Evolutionary conservation across 345 rosid species (phyloP).

Genomic region (Limnanthes douglasii): DNA sequence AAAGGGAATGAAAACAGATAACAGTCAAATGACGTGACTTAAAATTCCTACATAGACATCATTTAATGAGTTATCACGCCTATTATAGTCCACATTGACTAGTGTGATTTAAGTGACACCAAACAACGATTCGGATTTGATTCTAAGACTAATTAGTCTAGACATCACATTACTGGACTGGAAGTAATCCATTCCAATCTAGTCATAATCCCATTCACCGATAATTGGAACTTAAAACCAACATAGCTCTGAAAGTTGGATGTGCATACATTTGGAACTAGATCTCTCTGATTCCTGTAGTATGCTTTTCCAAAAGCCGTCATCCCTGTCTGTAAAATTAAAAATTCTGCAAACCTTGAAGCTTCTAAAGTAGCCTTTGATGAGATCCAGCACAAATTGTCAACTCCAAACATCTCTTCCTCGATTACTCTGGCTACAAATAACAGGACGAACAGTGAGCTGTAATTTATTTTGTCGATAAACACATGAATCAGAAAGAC

Average conservation of each 20-base stretch:
- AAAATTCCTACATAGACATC: too few relatives aligned
- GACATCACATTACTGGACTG: too few relatives aligned
- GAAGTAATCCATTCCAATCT: too few relatives aligned
- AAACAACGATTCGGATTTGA: too few relatives aligned
- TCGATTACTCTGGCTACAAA: slow-evolving; percentile 79
- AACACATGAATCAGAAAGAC: not conserved
- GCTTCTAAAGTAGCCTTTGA: slow-evolving; percentile 85
- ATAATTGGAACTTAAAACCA: not conserved
- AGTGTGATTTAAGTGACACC: too few relatives aligned
- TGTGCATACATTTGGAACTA: slow-evolving; percentile 59
- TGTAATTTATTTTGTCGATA: not conserved
- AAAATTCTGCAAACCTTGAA: slow-evolving; percentile 67
- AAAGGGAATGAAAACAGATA: too few relatives aligned
- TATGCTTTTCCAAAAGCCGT: slow-evolving; percentile 89
- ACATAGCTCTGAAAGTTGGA: not conserved
- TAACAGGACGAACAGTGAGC: slow-evolving; percentile 11
- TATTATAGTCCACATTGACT: too few relatives aligned
- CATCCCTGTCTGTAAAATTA: slow-evolving; percentile 95
- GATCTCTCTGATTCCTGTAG: slow-evolving; percentile 76
- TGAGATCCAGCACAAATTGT: slow-evolving; percentile 84
- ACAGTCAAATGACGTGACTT: too few relatives aligned
- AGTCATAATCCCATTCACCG: too few relatives aligned
- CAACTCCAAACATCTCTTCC: slow-evolving; percentile 87
- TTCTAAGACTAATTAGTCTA: too few relatives aligned
- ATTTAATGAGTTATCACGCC: too few relatives aligned